phyloP scores from a whole-genome alignment of 148 eudicot species.

The Chenopodium album region DNA sequence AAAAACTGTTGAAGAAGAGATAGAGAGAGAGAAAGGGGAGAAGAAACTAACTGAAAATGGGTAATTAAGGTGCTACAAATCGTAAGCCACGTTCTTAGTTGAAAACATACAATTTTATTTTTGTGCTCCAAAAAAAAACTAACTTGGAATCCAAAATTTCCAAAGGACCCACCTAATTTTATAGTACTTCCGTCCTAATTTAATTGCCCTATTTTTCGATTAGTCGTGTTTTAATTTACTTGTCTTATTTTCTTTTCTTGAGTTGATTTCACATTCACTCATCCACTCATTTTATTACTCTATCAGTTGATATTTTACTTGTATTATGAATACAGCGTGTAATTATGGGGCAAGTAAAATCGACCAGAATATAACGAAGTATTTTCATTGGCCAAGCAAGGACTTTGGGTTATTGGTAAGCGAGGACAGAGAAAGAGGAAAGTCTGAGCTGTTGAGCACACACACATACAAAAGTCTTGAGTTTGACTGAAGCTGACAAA shows the following conservation, averaged over 20 bases:
- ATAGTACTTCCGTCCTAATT: too few species aligned
- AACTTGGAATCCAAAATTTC: conserved; percentile 20
- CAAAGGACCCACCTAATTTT: conserved; percentile 18
- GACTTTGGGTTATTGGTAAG: not conserved
- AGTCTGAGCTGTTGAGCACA: conserved; percentile 31
- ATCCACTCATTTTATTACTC: too few species aligned
- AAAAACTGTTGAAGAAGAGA: not conserved
- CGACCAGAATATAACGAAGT: too few species aligned
- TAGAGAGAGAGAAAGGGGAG: conserved; percentile 17
- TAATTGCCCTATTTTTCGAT: too few species aligned
- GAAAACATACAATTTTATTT: conserved; percentile 2
- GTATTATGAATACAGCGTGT: too few species aligned
- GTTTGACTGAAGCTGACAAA: conserved; percentile 30
- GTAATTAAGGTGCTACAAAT: conserved; percentile 15
- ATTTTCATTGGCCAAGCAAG: not conserved
- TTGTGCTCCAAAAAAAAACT: conserved; percentile 14
- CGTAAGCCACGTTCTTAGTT: conserved; percentile 36
- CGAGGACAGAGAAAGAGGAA: conserved; percentile 2
- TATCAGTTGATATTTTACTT: too few species aligned
- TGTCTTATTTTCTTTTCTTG: too few species aligned
- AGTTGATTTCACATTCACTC: too few species aligned
- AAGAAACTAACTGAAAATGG: conserved; percentile 26
- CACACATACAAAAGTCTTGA: conserved; percentile 17
- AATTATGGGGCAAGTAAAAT: too few species aligned
- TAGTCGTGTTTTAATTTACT: too few species aligned